Percentiles rank a stretch among this genome's conserved stretches.
Evolutionary conservation across 805 yeast species (phyloP).

Genomic region (Isabelozyma rhagii): DNA sequence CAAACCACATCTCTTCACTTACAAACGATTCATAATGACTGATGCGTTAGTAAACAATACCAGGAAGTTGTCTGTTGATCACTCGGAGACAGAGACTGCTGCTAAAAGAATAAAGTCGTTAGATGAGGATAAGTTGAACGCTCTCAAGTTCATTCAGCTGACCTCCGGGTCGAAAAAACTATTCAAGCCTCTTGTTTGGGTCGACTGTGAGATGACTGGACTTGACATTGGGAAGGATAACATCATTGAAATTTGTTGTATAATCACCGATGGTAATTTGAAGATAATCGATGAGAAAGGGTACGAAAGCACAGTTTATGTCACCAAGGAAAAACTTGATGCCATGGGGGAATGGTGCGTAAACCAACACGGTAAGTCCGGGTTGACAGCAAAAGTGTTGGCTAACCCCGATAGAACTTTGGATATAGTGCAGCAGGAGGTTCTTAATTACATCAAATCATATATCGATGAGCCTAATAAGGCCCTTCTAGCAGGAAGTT

Average conservation of each 20-base stretch:
- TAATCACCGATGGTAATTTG: constrained; percentile 81
- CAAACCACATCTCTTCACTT: neutral
- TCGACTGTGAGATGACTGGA: constrained; percentile 99
- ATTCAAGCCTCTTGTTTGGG: constrained; percentile 69
- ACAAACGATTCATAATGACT: neutral
- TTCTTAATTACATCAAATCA: constrained; percentile 57
- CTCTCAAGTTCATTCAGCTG: neutral
- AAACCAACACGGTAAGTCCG: constrained; percentile 71
- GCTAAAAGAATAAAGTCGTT: neutral
- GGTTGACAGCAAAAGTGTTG: constrained; percentile 71
- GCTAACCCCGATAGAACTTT: constrained; percentile 50
- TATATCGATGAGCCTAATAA: constrained; percentile 49
- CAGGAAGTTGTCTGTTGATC: neutral
- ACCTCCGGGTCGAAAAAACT: constrained; percentile 1
- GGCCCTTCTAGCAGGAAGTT: constrained; percentile 86
- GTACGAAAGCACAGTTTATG: constrained; percentile 79
- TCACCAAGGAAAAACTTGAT: constrained; percentile 57
- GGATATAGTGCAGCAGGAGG: constrained; percentile 60
- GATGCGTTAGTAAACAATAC: neutral
- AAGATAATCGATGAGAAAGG: constrained; percentile 67
- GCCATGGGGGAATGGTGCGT: constrained; percentile 88
- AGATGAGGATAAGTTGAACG: neutral
- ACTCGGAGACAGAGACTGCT: neutral
- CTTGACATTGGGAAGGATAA: constrained; percentile 72
- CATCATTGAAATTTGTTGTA: constrained; percentile 88